Conservation (phyloP, 208 protist species). For the Trypanosoma rangeli region DNA sequence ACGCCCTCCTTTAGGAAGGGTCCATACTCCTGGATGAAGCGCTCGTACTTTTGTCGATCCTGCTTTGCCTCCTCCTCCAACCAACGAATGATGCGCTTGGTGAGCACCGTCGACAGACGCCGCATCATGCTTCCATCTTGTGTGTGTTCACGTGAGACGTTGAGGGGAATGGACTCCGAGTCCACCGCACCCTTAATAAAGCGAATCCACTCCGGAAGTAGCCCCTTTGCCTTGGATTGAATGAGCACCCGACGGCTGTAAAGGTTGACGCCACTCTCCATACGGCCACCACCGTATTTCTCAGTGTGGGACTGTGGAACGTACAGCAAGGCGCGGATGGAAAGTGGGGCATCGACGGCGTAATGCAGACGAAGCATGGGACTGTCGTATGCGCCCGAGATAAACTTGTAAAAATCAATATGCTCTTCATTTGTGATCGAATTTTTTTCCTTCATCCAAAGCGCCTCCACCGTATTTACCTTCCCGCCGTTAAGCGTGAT, state of each 20-base stretch:
- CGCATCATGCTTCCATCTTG: constrained; percentile 96
- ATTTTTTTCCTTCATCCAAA: constrained; percentile 96
- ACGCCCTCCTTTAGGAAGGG: constrained; percentile 97
- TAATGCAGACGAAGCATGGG: constrained; percentile 95
- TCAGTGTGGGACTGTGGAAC: constrained; percentile 96
- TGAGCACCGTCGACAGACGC: constrained; percentile 90
- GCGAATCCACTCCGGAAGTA: constrained; percentile 98
- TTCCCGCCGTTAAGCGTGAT: constrained; percentile 94
- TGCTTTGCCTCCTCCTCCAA: constrained; percentile 91
- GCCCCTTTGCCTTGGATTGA: constrained; percentile 91
- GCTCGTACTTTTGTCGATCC: constrained; percentile 90
- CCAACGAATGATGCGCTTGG: constrained; percentile 91
- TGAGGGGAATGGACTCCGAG: constrained; percentile 97
- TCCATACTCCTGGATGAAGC: constrained; percentile 94
- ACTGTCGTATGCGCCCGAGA: constrained; percentile 93
- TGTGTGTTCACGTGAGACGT: constrained; percentile 97
- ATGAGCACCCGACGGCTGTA: constrained; percentile 96
- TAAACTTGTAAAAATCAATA: constrained; percentile 97
- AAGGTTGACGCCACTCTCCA: constrained; percentile 94
- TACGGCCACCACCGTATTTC: constrained; percentile 95
- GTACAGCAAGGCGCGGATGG: constrained; percentile 95
- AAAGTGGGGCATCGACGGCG: constrained; percentile 94
- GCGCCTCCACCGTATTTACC: constrained; percentile 95
- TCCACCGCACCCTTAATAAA: constrained; percentile 98
- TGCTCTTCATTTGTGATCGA: constrained; percentile 94